Evolutionary conservation across 306 rosid species (phyloP), one percentile per base, ranked within the genome.

Genomic region (Crataegus laevigata): DNA sequence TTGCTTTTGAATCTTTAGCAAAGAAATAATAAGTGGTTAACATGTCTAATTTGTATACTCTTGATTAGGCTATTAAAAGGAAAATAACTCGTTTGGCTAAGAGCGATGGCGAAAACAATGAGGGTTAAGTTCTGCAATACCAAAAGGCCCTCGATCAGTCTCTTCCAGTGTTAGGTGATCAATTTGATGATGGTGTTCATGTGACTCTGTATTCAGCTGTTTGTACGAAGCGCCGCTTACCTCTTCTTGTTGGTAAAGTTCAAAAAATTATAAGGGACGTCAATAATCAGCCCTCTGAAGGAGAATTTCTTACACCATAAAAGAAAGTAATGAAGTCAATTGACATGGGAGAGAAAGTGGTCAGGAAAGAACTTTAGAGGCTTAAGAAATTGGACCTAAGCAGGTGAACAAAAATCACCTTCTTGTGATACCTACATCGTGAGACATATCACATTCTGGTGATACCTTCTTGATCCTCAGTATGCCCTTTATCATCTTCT

Each of bases 1-100:
- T 32, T 22, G 34, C 8, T 2, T 28, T 15, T 47, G 25, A 3
- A 45, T 8, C 3, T 24, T 13, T 6, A 6, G 26, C 74, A 10
- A 50, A 25, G n/a, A n/a, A 26, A 25, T 45, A 25, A 14, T 45
- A 32, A 5, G 13, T 28, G 38, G 43, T 29, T 51, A 11, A 25
- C 19, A 6, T 19, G 7, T 58, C 43, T 40, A 12, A 36, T 5
- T 62, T 66, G 30, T 8, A 8, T 52, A 15, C 19, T 59, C 6
- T 19, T n/a, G 3, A n/a, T 68, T 47, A 94, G 98, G 96, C 96
- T 21, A 84, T 88, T 17, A 94, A 90, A 79, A 90, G 96, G 75
- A 91, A 89, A 67, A 88, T 93, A 74, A 82, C 83, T 58, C 86
- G 79, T 26, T 66, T 83, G 71, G 80, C 78, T 76, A 88, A 78